These are phyloP conservation scores for Penicillium sp. DNA, from an alignment of 2,329 filamentous ascomycete genomes.

Conservation along the genomic window DNA sequence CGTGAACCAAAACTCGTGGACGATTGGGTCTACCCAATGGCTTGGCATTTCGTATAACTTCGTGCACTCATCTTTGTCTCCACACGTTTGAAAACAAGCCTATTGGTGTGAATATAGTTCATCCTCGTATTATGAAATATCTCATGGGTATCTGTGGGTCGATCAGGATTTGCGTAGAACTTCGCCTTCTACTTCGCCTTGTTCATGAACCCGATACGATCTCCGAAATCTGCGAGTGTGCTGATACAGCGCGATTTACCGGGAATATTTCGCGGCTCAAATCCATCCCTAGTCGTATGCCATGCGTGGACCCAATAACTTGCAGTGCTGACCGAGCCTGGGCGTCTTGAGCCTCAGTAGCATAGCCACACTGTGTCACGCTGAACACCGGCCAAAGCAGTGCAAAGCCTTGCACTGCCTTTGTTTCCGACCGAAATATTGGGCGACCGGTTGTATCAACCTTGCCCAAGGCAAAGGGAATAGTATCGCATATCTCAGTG, in stretches of 20 bases:
- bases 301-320: conserved; percentile 2
- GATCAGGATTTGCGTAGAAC: background rate
- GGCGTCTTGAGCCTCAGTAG: background rate
- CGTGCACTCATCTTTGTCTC: too few relatives aligned
- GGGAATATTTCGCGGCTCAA: background rate
- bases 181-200: background rate
- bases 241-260: background rate
- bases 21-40: too few relatives aligned
- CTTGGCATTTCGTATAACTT: background rate
- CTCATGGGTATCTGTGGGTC: background rate
- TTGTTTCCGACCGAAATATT: background rate
- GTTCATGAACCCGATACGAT: background rate
- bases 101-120: background rate
- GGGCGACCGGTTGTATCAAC: background rate
- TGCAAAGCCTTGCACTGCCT: conserved; percentile 2
- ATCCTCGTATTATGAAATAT: background rate
- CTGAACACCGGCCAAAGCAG: conserved; percentile 5
- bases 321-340: background rate
- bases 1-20: background rate
- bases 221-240: background rate
- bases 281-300: conserved; percentile 1
- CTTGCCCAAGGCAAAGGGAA: conserved; percentile 1
- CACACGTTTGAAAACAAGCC: background rate
- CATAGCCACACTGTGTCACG: conserved; percentile 4
- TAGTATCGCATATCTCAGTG: background rate